phyloP scores from a whole-genome alignment of 2,329 filamentous ascomycete species.

The Metarhizium guizhouense region DNA sequence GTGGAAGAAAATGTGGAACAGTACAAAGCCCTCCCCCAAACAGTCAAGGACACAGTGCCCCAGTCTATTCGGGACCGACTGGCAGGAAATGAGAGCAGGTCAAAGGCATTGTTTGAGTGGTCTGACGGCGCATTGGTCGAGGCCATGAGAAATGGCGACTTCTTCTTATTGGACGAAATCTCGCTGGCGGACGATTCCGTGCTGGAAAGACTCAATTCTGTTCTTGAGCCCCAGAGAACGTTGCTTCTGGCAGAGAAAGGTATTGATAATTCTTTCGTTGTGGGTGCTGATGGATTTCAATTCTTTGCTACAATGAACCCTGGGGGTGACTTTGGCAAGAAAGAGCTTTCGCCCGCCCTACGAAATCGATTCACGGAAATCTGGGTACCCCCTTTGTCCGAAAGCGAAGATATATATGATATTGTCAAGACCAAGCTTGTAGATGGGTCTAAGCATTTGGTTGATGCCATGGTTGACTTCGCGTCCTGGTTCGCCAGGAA shows the following conservation, averaged over 20 bases:
- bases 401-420: constrained; percentile 75
- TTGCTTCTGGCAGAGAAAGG: constrained; percentile 93
- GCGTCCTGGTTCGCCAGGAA: constrained; percentile 84
- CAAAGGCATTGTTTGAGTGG: constrained; percentile 92
- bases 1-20: constrained; percentile 47
- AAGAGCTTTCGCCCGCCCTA: constrained; percentile 88
- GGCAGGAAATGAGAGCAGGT: constrained; percentile 44
- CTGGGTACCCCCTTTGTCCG: constrained; percentile 86
- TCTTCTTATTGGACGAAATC: constrained; percentile 95
- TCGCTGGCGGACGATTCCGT: constrained; percentile 97
- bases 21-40: constrained; percentile 41
- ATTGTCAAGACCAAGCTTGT: constrained; percentile 74
- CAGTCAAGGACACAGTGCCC: constrained; percentile 41
- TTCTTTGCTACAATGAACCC: constrained; percentile 99
- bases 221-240: constrained; percentile 79
- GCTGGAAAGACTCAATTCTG: constrained; percentile 89
- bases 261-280: constrained; percentile 69
- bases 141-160: constrained; percentile 82
- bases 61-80: constrained; percentile 38
- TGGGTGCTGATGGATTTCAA: constrained; percentile 72
- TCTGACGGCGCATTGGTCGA: constrained; percentile 87
- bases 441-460: constrained; percentile 44
- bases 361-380: constrained; percentile 98
- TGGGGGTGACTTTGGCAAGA: constrained; percentile 96
- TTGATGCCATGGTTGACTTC: constrained; percentile 70